These are phyloP conservation scores for Blastocystis sp. DNA, from an alignment of 352 stramenopile genomes.

Conservation along the genomic window DNA sequence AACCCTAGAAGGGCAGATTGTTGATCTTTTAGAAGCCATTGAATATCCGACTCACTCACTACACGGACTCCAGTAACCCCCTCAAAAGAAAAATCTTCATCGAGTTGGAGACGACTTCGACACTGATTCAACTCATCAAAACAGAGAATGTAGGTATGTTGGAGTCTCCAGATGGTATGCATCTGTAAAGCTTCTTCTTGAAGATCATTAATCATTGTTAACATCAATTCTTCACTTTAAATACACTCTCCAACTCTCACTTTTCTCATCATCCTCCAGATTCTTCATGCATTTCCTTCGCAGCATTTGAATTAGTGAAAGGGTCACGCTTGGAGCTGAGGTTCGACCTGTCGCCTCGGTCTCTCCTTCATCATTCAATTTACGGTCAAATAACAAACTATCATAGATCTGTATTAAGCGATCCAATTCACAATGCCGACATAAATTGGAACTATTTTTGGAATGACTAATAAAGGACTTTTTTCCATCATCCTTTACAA, in stretches of 20 bases:
- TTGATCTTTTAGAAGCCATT: background rate
- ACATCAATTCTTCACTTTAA: background rate
- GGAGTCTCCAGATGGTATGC: conserved; percentile 2
- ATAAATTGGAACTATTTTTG: background rate
- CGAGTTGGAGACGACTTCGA: background rate
- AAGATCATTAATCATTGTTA: background rate
- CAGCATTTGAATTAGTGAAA: background rate
- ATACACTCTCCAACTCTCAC: background rate
- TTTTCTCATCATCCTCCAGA: background rate
- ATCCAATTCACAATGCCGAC: conserved; percentile 12
- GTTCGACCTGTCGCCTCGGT: background rate
- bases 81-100: background rate
- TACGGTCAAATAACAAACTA: background rate
- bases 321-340: background rate
- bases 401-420: conserved; percentile 2
- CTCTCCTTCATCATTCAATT: background rate
- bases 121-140: conserved; percentile 28
- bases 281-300: background rate
- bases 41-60: background rate
- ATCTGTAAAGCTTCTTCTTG: background rate
- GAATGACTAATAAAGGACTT: background rate
- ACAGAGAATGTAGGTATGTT: conserved; percentile 5
- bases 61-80: background rate
- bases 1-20: background rate
- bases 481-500: background rate